A percentile compares a stretch with the other conserved stretches of the same genome.
Conservation (phyloP, 306 rosid species). For the Acmispon strigosus region DNA sequence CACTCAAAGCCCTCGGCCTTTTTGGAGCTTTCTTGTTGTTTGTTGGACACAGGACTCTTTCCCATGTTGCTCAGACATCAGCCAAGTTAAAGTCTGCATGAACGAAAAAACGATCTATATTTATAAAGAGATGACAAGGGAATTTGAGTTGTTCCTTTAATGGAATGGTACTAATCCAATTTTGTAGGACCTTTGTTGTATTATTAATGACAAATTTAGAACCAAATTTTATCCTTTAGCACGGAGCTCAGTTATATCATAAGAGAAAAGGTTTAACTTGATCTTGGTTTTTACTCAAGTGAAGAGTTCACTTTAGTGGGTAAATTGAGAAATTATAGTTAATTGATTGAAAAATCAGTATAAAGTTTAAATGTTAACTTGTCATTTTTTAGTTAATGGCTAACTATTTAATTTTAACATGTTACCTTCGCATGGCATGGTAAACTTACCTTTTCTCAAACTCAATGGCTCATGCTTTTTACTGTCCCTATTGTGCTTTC, state of each 20-base stretch:
- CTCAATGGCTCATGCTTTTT: no score
- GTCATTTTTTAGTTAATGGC: no score
- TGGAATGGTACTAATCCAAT: constrained; percentile 29
- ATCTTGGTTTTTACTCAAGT: not conserved
- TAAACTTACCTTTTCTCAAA: no score
- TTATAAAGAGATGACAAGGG: constrained; percentile 12
- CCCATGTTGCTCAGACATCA: constrained; percentile 76
- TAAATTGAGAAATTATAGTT: no score
- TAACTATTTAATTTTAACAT: no score
- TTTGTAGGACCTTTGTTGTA: constrained; percentile 41
- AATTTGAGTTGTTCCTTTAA: constrained; percentile 7
- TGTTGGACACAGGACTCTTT: constrained; percentile 85
- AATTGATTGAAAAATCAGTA: no score
- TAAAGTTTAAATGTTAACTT: no score
- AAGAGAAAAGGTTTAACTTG: not conserved
- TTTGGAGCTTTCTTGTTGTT: constrained; percentile 69
- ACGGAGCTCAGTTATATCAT: not conserved
- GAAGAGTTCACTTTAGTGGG: no score
- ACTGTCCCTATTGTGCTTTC: no score
- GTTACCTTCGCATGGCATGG: no score
- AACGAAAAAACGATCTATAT: constrained; percentile 24
- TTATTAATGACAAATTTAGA: constrained; percentile 2
- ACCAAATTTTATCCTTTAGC: no score
- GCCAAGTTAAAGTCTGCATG: constrained; percentile 90
- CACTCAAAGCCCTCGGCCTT: constrained; percentile 67